phyloP scores from a whole-genome alignment of 2,329 filamentous ascomycete genomes.

The Fusarium sp. region DNA sequence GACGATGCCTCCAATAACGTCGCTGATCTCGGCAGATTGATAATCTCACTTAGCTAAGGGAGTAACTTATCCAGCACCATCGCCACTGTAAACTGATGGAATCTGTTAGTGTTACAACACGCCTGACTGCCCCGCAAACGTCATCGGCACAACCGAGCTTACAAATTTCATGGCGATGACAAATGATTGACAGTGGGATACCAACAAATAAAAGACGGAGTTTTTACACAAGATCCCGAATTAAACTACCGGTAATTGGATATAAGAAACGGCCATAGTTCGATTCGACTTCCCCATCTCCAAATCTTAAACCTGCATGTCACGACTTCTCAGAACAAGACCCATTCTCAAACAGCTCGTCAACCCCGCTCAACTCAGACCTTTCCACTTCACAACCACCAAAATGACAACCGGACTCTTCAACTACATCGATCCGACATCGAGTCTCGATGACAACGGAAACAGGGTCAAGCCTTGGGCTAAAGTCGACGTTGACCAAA shows the following conservation, averaged over 20 bases:
- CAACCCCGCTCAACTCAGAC: constrained; percentile 7
- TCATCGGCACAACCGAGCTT: constrained; percentile 10
- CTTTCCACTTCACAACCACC: neutral
- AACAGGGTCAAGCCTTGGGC: constrained; percentile 33
- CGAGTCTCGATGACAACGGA: constrained; percentile 19
- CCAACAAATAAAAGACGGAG: neutral
- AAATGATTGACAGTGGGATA: constrained; percentile 21
- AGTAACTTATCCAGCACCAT: neutral
- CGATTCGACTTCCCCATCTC: neutral
- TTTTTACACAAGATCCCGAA: constrained; percentile 18
- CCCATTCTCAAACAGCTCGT: neutral
- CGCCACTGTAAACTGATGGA: rapidly evolving
- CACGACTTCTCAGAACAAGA: constrained; percentile 1
- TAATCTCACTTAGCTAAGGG: neutral
- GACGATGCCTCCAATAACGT: neutral
- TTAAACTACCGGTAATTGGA: neutral
- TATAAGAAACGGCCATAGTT: neutral
- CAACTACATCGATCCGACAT: constrained; percentile 31
- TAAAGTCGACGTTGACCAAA: constrained; percentile 40
- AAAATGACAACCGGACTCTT: constrained; percentile 35
- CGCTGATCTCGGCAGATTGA: neutral
- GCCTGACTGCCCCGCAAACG: constrained; percentile 3
- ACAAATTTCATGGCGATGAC: constrained; percentile 24
- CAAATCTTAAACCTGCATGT: neutral
- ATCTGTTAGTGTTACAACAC: constrained; percentile 2